These are phyloP conservation scores for Noccaea bulbosa DNA, from an alignment of 345 rosid species.

Conservation along the genomic window DNA sequence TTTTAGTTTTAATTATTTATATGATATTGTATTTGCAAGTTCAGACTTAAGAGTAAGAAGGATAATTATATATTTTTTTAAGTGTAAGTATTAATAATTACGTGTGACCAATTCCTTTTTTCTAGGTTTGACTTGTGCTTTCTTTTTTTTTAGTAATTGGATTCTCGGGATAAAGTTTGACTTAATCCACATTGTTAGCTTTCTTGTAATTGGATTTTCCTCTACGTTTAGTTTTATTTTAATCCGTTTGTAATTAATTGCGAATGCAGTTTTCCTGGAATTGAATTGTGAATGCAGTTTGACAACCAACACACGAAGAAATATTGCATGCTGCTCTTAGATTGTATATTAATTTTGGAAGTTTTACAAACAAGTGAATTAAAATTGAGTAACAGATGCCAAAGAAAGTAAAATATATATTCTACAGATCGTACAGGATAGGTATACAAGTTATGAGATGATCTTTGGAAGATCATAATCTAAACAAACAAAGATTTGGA, in stretches of 20 bases:
- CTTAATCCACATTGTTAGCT: slow-evolving; percentile 17
- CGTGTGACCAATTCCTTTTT: slow-evolving; percentile 25
- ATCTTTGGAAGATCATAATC: background rate
- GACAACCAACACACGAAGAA: too few relatives aligned
- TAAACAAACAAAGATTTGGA: background rate
- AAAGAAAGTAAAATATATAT: too few relatives aligned
- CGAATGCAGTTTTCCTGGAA: too few relatives aligned
- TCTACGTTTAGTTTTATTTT: background rate
- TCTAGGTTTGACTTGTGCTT: slow-evolving; percentile 33
- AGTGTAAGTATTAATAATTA: background rate
- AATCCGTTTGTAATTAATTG: background rate
- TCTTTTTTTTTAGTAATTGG: slow-evolving; percentile 20
- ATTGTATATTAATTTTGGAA: too few relatives aligned
- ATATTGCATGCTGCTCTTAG: too few relatives aligned
- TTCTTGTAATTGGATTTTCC: background rate
- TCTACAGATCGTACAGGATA: too few relatives aligned
- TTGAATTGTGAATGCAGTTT: background rate
- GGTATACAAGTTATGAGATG: background rate
- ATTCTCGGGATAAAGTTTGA: slow-evolving; percentile 21
- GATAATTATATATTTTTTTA: background rate
- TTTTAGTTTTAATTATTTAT: background rate
- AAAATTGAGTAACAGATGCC: too few relatives aligned
- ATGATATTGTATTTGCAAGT: background rate
- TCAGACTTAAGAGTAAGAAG: background rate
- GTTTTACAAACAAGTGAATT: too few relatives aligned